Evolutionary conservation across 306 rosid genomes (phyloP), one percentile per base, ranked within the genome.

Genomic region (Ochetophila trinervis): DNA sequence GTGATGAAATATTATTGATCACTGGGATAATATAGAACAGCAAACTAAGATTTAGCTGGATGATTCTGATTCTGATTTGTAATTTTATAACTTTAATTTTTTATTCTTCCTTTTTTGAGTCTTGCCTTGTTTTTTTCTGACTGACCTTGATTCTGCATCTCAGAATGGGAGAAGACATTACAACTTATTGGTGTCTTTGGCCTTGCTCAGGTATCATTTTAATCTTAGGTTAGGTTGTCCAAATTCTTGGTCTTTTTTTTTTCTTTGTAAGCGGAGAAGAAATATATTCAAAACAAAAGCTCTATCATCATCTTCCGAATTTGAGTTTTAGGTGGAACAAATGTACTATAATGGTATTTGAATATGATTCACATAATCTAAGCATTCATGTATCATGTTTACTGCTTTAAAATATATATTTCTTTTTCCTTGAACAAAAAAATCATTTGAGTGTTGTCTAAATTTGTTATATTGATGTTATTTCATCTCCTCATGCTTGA

Each of bases 111-210:
- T 32, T 63, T 35, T 16, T 36, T 57, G 2, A 17, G 60, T 22
- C 34, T 63, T 34, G 55, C 63, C 49, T 65, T 30, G 34, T 35
- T 37, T 63, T 69, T 69, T 69, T 69, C 71, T 80, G 51, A 85
- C 84, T 50, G 53, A 59, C 54, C 58, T 32, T 58, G 45, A 44
- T 76, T 44, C 67, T 53, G 37, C 60, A 53, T 83, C 53, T 58
- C 93, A 89, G 98, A 93, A 66, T 93, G 98, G 98, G 97, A 93
- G 89, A 87, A 69, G 72, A 86, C 96, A 27, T 72, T 93, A 60
- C 98, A 93, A 80, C 58, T 82, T 24, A 86, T 93, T 74, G 98
- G 78, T 57, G 53, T 73, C 32, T 49, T 89, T 70, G 97, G 98
- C 71, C 71, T 93, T 42, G 56, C 84, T 73, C 89, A 84, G 95